Evolutionary conservation across 2,329 filamentous ascomycete species (phyloP).

Genomic region (Teratosphaeriaceae sp.): DNA sequence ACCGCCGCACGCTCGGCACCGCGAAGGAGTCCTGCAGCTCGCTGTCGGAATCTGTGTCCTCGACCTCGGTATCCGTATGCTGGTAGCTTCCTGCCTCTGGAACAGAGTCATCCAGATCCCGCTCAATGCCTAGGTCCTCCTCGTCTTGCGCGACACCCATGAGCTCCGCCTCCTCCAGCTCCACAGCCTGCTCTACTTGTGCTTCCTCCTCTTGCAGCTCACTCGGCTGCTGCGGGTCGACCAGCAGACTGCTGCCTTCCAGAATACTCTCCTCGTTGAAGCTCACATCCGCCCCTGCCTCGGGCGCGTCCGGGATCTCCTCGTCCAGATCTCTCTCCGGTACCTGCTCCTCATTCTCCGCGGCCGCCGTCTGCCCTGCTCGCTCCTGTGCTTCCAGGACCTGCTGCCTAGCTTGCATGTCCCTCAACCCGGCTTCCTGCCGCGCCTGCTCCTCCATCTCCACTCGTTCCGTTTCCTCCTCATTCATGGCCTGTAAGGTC

Average conservation of each 20-base stretch:
- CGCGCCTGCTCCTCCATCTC: conserved; percentile 73
- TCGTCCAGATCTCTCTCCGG: conserved; percentile 47
- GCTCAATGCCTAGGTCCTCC: conserved; percentile 35
- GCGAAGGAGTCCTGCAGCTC: conserved; percentile 22
- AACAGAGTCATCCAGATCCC: conserved; percentile 43
- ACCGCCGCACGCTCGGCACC: conserved; percentile 12
- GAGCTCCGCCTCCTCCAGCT: conserved; percentile 42
- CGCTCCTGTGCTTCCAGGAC: conserved; percentile 45
- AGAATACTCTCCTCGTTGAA: conserved; percentile 45
- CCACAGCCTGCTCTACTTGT: conserved; percentile 36
- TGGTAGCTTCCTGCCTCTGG: conserved; percentile 49
- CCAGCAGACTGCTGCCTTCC: conserved; percentile 31
- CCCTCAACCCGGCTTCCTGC: conserved; percentile 63
- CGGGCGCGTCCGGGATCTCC: conserved; percentile 62
- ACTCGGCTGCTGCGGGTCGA: neutral
- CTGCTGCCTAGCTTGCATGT: conserved; percentile 59
- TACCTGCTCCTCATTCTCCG: conserved; percentile 41
- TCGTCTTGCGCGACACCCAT: conserved; percentile 42
- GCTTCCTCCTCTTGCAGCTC: conserved; percentile 32
- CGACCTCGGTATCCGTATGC: conserved; percentile 48
- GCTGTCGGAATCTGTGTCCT: conserved; percentile 30
- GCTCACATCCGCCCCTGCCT: conserved; percentile 60
- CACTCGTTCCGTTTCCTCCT: conserved; percentile 81
- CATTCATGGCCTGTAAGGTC: conserved; percentile 81
- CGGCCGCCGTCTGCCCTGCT: conserved; percentile 30